phyloP scores from a whole-genome alignment of 2,329 filamentous ascomycete genomes.

The Colletotrichum abscissum region DNA sequence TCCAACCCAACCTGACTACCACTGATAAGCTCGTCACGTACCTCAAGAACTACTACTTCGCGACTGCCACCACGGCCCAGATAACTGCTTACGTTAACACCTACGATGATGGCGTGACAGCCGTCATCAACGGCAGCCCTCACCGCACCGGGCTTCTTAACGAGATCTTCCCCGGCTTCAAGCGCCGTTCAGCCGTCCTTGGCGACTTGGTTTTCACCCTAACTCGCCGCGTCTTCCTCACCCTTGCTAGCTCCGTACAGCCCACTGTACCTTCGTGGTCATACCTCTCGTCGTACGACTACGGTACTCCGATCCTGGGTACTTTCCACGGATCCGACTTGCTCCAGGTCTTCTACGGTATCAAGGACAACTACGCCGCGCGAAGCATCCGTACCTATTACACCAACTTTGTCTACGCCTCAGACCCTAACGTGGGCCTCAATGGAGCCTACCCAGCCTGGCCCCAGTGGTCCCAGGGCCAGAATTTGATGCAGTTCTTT shows the following conservation, averaged over 20 bases:
- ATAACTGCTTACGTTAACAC: slow-evolving; percentile 62
- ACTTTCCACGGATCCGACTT: slow-evolving; percentile 82
- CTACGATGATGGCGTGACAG: slow-evolving; percentile 60
- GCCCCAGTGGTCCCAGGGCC: slow-evolving; percentile 56
- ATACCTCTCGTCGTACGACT: slow-evolving; percentile 79
- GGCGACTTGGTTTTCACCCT: slow-evolving; percentile 70
- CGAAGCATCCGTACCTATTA: slow-evolving; percentile 69
- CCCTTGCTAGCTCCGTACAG: slow-evolving; percentile 48
- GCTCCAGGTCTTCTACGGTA: slow-evolving; percentile 69
- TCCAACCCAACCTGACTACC: slow-evolving; percentile 68
- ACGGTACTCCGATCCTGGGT: slow-evolving; percentile 77
- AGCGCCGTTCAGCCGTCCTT: slow-evolving; percentile 70
- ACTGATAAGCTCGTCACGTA: slow-evolving; percentile 53
- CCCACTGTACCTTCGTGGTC: slow-evolving; percentile 76
- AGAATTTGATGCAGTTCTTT: slow-evolving; percentile 63
- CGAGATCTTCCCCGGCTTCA: slow-evolving; percentile 74
- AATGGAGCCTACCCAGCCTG: slow-evolving; percentile 49
- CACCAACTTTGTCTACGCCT: slow-evolving; percentile 75
- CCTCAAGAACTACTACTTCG: slow-evolving; percentile 43
- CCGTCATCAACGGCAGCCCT: slow-evolving; percentile 68
- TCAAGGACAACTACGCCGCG: slow-evolving; percentile 47
- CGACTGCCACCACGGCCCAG: slow-evolving; percentile 39
- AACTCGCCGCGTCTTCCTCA: slow-evolving; percentile 56
- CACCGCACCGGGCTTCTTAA: slow-evolving; percentile 68
- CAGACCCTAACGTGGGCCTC: slow-evolving; percentile 74